These are phyloP conservation scores for Copromyces sp. DNA, from an alignment of 495 filamentous ascomycete species.

Conservation along the genomic window DNA sequence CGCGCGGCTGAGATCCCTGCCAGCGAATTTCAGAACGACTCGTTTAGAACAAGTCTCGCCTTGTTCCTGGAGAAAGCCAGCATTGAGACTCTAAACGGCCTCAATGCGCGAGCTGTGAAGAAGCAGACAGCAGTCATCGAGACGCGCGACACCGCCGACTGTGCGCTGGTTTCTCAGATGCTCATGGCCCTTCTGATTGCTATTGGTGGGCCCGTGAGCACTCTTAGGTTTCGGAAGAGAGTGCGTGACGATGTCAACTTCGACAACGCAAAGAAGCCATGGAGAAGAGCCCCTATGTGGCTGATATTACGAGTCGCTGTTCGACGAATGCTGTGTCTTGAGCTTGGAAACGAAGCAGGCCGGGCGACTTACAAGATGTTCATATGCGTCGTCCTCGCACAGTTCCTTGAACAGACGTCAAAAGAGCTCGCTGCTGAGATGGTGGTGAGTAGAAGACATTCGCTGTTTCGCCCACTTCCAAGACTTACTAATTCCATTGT, in stretches of 20 bases:
- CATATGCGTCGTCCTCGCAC: constrained; percentile 33
- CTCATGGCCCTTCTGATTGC: not conserved
- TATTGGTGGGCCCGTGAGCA: not conserved
- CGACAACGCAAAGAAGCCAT: constrained; percentile 37
- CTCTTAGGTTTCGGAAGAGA: constrained; percentile 39
- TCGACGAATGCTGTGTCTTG: constrained; percentile 36
- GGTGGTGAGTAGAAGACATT: not conserved
- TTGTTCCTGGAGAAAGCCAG: not conserved
- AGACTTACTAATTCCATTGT: not conserved
- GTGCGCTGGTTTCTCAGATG: not conserved
- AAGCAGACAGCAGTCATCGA: not conserved
- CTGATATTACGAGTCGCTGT: constrained; percentile 47
- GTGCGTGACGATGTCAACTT: constrained; percentile 49
- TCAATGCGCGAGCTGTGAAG: not conserved
- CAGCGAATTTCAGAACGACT: not conserved
- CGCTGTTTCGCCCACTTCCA: not conserved
- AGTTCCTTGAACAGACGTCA: constrained; percentile 33
- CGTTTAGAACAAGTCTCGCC: not conserved
- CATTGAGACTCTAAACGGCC: not conserved
- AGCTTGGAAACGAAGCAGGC: constrained; percentile 36
- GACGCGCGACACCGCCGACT: not conserved
- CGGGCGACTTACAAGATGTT: constrained; percentile 50
- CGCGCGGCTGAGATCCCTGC: not conserved
- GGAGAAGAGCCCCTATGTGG: constrained; percentile 48
- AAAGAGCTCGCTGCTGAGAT: constrained; percentile 4